These are phyloP conservation scores for Camelina neglecta DNA, from an alignment of 345 rosid species.

Conservation along the genomic window DNA sequence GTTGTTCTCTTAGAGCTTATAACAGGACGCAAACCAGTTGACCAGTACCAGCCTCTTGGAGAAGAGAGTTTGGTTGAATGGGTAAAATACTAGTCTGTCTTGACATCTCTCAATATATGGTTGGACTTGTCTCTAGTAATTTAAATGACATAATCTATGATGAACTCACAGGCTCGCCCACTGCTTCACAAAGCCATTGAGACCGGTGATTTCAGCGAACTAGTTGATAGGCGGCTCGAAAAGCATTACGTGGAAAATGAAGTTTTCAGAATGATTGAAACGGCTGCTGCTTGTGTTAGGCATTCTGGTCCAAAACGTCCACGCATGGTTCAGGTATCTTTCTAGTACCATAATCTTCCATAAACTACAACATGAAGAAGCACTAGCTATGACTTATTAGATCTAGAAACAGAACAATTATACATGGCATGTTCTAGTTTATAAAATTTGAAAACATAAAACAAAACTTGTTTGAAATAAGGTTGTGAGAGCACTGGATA, in stretches of 20 bases:
- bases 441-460: not conserved
- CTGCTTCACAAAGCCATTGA: constrained; percentile 70
- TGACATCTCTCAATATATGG: constrained; percentile 1
- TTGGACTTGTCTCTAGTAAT: constrained; percentile 1
- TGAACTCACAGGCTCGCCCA: constrained; percentile 74
- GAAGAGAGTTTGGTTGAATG: constrained; percentile 98
- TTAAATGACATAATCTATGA: constrained; percentile 4
- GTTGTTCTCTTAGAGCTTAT: constrained; percentile 95
- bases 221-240: constrained; percentile 76
- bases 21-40: constrained; percentile 94
- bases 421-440: not conserved
- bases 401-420: too few species aligned
- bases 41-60: constrained; percentile 81
- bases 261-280: constrained; percentile 81
- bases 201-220: constrained; percentile 65
- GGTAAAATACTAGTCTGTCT: constrained; percentile 48
- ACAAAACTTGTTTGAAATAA: constrained; percentile 35
- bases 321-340: constrained; percentile 82
- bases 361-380: not conserved
- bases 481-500: constrained; percentile 90
- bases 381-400: not conserved
- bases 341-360: not conserved
- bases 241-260: constrained; percentile 76
- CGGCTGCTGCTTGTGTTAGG: constrained; percentile 95
- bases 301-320: constrained; percentile 93